phyloP scores from a whole-genome alignment of 192 early-diverging fungal genomes.

The Podila minutissima region DNA sequence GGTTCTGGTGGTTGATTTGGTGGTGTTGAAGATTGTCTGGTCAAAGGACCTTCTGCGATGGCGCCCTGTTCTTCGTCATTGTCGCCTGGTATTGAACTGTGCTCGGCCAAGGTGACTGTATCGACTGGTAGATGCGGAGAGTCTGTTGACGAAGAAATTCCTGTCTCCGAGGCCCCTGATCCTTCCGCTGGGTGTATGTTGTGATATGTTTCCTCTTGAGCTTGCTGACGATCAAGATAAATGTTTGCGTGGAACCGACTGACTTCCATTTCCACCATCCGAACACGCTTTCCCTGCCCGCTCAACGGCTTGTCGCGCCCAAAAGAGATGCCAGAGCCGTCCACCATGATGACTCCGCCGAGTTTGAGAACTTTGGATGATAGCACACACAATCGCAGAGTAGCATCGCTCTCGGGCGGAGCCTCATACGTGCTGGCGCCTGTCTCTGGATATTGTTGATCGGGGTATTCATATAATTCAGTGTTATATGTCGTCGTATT shows the following conservation, averaged over 20 bases:
- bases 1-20: not conserved
- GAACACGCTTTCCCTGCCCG: slow-evolving; percentile 60
- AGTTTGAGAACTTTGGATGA: slow-evolving; percentile 55
- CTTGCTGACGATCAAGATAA: slow-evolving; percentile 50
- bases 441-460: not conserved
- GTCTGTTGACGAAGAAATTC: not conserved
- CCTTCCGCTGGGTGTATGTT: not conserved
- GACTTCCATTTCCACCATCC: slow-evolving; percentile 71
- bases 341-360: slow-evolving; percentile 63
- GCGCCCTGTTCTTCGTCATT: no score
- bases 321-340: slow-evolving; percentile 62
- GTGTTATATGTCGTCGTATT: not conserved
- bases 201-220: not conserved
- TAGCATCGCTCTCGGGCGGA: slow-evolving; percentile 53
- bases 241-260: slow-evolving; percentile 73
- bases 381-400: slow-evolving; percentile 67
- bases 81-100: not conserved
- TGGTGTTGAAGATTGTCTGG: no score
- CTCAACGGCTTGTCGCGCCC: slow-evolving; percentile 65
- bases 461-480: not conserved
- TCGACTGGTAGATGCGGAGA: not conserved
- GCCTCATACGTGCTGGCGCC: not conserved
- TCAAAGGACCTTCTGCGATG: no score
- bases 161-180: not conserved
- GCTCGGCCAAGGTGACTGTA: not conserved